These are phyloP conservation scores for Polygonum aviculare DNA, from an alignment of 148 eudicot genomes.

Conservation along the genomic window DNA sequence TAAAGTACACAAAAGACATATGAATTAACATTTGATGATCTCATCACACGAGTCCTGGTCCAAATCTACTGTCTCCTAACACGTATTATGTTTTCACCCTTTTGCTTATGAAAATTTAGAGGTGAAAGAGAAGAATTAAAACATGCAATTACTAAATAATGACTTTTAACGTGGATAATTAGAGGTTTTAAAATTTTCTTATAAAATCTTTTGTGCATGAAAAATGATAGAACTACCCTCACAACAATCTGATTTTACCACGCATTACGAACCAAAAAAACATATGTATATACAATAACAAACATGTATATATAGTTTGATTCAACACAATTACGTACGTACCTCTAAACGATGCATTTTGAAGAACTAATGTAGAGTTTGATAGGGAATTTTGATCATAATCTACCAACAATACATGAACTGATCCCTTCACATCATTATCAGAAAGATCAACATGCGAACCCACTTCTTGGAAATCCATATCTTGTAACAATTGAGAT, in stretches of 20 bases:
- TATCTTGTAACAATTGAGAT: background rate
- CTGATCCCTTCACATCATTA: background rate
- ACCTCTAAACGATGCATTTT: background rate
- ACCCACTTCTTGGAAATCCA: background rate
- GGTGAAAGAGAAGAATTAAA: background rate
- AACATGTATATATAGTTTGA: background rate
- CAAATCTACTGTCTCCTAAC: background rate
- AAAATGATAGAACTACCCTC: no score
- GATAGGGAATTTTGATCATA: background rate
- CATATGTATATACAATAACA: background rate
- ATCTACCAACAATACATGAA: conserved; percentile 4
- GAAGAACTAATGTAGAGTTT: background rate
- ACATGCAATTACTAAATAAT: background rate
- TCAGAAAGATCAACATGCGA: background rate
- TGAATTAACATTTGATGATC: background rate
- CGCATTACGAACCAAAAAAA: background rate
- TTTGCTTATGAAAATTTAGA: no score
- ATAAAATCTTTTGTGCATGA: no score
- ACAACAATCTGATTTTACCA: no score
- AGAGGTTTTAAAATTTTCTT: background rate
- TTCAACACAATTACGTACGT: background rate
- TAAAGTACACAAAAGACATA: background rate
- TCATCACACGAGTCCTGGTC: background rate
- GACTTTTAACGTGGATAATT: no score
- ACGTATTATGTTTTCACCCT: no score